These are phyloP conservation scores for Rhododendron kiyosumense DNA, from an alignment of 148 eudicot genomes.

Conservation along the genomic window DNA sequence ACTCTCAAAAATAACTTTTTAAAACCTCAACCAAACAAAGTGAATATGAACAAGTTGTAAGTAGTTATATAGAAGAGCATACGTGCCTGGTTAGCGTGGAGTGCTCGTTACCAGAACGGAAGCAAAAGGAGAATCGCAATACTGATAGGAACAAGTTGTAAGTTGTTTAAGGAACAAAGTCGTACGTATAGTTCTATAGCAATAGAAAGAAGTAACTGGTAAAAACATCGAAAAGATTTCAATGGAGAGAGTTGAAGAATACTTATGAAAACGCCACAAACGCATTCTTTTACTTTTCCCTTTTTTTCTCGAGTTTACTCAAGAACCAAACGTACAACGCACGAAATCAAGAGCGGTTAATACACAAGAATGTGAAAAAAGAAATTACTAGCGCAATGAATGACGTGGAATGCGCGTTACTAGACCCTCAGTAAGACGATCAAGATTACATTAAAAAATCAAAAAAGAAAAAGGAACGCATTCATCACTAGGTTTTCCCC, in stretches of 20 bases:
- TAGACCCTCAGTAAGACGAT: not conserved
- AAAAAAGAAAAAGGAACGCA: no score
- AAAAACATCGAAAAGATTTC: not conserved
- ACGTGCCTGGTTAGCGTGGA: not conserved
- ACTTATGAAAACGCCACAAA: not conserved
- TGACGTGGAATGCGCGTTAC: not conserved
- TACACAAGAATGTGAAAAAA: not conserved
- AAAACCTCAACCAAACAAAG: no score
- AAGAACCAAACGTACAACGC: not conserved
- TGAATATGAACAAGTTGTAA: not conserved
- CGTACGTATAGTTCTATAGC: not conserved
- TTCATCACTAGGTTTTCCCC: no score
- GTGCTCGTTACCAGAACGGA: not conserved
- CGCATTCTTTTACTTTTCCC: not conserved
- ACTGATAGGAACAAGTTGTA: not conserved
- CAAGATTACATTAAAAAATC: not conserved
- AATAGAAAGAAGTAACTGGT: not conserved
- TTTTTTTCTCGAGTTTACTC: not conserved
- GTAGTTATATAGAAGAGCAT: not conserved
- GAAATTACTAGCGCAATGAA: not conserved
- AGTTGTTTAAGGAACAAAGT: not conserved
- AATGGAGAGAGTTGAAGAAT: not conserved
- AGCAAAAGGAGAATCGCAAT: not conserved
- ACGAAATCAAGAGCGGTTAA: not conserved
- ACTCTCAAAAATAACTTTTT: no score